Percentiles rank a stretch among this genome's conserved stretches.
Evolutionary conservation across 2,329 filamentous ascomycete species (phyloP).

Genomic region (Gaeumannomyces tritici): DNA sequence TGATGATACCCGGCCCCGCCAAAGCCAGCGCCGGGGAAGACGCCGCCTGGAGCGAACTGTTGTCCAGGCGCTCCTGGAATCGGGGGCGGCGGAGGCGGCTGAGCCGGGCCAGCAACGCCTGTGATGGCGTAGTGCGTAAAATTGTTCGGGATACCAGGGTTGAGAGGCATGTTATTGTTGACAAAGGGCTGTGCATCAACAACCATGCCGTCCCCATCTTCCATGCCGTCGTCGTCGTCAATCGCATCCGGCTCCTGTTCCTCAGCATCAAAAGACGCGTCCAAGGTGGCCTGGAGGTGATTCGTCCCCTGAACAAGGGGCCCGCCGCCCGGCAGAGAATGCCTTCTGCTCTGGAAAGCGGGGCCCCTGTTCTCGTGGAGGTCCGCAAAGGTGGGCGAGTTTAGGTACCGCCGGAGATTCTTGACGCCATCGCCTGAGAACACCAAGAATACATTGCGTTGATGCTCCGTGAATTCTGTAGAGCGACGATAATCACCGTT

Average conservation of each 20-base stretch:
- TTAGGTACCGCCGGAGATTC: slow-evolving; percentile 70
- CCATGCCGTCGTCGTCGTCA: slow-evolving; percentile 35
- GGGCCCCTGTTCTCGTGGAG: slow-evolving; percentile 23
- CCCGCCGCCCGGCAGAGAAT: slow-evolving; percentile 8
- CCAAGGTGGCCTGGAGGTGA: slow-evolving; percentile 10
- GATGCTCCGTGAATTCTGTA: slow-evolving; percentile 85
- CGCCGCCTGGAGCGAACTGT: background rate
- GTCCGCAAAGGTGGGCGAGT: slow-evolving; percentile 39
- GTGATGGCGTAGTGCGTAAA: background rate
- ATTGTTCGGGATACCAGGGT: background rate
- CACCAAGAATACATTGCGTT: slow-evolving; percentile 92
- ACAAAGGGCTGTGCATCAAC: slow-evolving; percentile 17
- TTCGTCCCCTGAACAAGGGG: slow-evolving; percentile 8
- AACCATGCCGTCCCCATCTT: slow-evolving; percentile 28
- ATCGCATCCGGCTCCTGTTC: slow-evolving; percentile 24
- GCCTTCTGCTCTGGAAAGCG: slow-evolving; percentile 7
- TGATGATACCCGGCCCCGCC: background rate
- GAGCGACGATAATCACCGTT: background rate
- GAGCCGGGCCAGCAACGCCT: background rate
- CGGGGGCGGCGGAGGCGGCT: background rate
- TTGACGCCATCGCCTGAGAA: slow-evolving; percentile 83
- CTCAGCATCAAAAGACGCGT: slow-evolving; percentile 24
- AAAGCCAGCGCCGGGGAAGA: background rate
- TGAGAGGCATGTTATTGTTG: background rate
- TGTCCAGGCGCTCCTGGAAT: background rate